Percentiles rank a stretch among this genome's conserved stretches.
Evolutionary conservation across 257 asterid genomes (phyloP).

Genomic region (Capsicum pubescens): DNA sequence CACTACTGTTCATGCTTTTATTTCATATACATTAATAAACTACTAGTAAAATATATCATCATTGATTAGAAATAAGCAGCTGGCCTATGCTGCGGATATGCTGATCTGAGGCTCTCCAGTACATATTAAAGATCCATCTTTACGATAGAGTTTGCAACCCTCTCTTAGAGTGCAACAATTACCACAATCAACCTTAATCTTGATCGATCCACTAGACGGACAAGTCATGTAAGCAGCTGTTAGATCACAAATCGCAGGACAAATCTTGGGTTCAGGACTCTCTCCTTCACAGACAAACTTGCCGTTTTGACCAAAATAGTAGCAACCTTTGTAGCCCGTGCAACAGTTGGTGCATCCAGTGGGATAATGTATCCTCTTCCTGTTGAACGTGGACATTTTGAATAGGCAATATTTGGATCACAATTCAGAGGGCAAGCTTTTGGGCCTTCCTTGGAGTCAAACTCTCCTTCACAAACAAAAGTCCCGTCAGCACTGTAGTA

Average conservation of each 20-base stretch:
- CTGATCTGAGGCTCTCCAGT: neutral
- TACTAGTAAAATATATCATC: neutral
- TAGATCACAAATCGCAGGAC: neutral
- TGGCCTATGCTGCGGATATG: neutral
- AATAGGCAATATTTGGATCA: neutral
- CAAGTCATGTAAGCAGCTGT: neutral
- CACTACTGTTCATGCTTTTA: neutral
- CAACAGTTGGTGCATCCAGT: neutral
- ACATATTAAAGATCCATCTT: neutral
- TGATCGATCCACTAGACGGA: neutral
- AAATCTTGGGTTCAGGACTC: neutral
- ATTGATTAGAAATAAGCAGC: neutral
- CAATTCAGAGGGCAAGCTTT: neutral
- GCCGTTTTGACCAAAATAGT: neutral
- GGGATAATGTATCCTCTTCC: neutral
- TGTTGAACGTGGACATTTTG: neutral
- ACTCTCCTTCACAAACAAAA: neutral
- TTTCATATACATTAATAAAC: neutral
- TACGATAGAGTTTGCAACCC: neutral
- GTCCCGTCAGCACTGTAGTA: neutral
- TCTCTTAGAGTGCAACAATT: neutral
- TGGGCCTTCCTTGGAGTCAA: neutral
- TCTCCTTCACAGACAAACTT: neutral
- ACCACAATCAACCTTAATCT: neutral
- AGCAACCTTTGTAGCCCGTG: neutral